These are phyloP conservation scores for Gracilaria domingensis DNA, from an alignment of 23 red algal genomes.

Conservation along the genomic window DNA sequence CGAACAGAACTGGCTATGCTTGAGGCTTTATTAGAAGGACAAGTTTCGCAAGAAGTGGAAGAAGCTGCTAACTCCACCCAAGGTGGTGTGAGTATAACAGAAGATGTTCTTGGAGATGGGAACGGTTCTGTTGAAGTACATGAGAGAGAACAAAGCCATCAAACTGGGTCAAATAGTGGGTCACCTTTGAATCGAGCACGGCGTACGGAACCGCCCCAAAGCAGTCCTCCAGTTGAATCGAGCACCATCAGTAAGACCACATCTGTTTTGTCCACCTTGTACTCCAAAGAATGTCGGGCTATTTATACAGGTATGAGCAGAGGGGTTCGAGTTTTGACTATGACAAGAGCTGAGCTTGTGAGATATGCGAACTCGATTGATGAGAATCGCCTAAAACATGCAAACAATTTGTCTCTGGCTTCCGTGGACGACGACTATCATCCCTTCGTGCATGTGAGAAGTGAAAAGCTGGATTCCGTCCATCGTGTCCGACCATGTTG, in stretches of 20 bases:
- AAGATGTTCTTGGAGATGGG: constrained; percentile 51
- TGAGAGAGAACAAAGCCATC: constrained; percentile 61
- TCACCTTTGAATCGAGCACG: constrained; percentile 51
- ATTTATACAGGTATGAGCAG: constrained; percentile 50
- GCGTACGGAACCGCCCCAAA: neutral
- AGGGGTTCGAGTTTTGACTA: constrained; percentile 54
- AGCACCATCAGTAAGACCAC: constrained; percentile 40
- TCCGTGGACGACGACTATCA: neutral
- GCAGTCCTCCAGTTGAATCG: neutral
- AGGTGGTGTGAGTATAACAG: constrained; percentile 58
- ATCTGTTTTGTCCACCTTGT: constrained; percentile 45
- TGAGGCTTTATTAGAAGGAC: constrained; percentile 61
- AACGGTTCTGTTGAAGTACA: constrained; percentile 47
- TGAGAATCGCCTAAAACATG: constrained; percentile 44
- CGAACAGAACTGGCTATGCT: constrained; percentile 57
- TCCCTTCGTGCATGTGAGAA: neutral
- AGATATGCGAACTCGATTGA: constrained; percentile 61
- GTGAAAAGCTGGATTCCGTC: neutral
- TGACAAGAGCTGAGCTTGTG: constrained; percentile 61
- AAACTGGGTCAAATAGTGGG: constrained; percentile 37
- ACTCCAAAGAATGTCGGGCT: constrained; percentile 56
- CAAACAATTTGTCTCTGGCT: constrained; percentile 31
- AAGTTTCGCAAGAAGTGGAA: constrained; percentile 65
- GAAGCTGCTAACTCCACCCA: constrained; percentile 62
- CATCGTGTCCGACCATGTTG: constrained; percentile 40